phyloP scores from a whole-genome alignment of 2,329 filamentous ascomycete species.

The Elsinoe fawcettii region DNA sequence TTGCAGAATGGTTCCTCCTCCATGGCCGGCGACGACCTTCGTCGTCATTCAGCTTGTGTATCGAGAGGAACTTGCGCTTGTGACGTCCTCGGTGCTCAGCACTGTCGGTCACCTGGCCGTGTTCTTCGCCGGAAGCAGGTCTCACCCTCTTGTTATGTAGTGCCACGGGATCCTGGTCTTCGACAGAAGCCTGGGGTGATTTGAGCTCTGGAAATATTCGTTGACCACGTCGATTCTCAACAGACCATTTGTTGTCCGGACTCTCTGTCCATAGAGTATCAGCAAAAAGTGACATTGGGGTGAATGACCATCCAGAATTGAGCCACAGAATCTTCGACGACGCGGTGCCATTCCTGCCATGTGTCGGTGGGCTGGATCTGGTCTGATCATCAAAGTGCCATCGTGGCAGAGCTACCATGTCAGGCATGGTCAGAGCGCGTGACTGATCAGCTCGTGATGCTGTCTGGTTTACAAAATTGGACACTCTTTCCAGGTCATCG shows the following conservation, averaged over 20 bases:
- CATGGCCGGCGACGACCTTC: conserved; percentile 15
- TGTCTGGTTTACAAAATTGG: conserved; percentile 68
- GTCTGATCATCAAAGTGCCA: conserved; percentile 19
- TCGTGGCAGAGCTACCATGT: conserved; percentile 25
- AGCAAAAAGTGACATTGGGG: conserved; percentile 77
- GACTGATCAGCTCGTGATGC: conserved; percentile 38
- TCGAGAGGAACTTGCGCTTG: conserved; percentile 18
- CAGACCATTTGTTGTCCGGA: conserved; percentile 66
- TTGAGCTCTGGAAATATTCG: conserved; percentile 54
- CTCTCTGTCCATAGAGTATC: conserved; percentile 89
- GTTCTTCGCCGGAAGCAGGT: not conserved
- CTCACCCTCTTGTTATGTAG: conserved; percentile 3
- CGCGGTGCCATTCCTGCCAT: conserved; percentile 34
- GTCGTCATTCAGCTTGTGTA: conserved; percentile 17
- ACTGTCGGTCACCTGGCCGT: not conserved
- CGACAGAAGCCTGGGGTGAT: not conserved
- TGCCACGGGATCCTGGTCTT: conserved; percentile 7
- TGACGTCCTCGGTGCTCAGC: conserved; percentile 15
- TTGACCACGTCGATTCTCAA: conserved; percentile 71
- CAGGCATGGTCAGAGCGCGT: conserved; percentile 32
- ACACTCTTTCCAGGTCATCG: conserved; percentile 62
- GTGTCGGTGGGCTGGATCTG: conserved; percentile 17
- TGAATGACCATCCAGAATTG: conserved; percentile 75
- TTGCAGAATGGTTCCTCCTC: conserved; percentile 15
- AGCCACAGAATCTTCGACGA: conserved; percentile 59